Evolutionary conservation across 441 rosid genomes (phyloP).

Genomic region (Pelargonium fulgidum): DNA sequence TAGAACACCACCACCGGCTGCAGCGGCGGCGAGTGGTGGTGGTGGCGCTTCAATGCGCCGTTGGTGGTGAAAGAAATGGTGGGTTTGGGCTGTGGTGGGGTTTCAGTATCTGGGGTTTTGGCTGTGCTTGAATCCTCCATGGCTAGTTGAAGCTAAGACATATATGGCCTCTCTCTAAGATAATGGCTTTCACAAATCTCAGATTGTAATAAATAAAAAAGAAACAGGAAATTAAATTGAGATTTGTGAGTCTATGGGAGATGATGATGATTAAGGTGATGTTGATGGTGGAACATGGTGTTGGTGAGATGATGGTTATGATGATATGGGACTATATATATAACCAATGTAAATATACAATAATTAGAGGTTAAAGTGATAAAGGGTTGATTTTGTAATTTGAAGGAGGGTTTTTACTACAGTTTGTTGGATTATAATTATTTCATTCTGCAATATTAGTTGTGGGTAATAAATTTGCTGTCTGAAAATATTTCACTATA

Average conservation of each 20-base stretch:
- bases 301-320: no score
- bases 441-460: constrained; percentile 3
- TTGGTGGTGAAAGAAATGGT: constrained; percentile 6
- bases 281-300: no score
- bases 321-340: no score
- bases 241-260: no score
- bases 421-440: constrained; percentile 1
- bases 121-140: neutral
- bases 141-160: neutral
- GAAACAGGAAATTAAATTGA: no score
- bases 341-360: neutral
- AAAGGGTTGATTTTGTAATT: no score
- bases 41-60: neutral
- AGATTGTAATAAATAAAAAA: neutral
- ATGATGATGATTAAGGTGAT: no score
- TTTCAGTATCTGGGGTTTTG: neutral
- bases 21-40: no score
- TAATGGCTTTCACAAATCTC: no score
- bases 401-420: neutral
- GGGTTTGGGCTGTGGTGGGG: constrained; percentile 14
- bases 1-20: constrained; percentile 33
- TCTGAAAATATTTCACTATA: constrained; percentile 16
- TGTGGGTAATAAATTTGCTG: constrained; percentile 1
- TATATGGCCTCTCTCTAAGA: neutral
- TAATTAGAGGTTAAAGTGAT: neutral